Conservation (phyloP, 192 early-diverging fungal species). For the Coemansia sp. region DNA sequence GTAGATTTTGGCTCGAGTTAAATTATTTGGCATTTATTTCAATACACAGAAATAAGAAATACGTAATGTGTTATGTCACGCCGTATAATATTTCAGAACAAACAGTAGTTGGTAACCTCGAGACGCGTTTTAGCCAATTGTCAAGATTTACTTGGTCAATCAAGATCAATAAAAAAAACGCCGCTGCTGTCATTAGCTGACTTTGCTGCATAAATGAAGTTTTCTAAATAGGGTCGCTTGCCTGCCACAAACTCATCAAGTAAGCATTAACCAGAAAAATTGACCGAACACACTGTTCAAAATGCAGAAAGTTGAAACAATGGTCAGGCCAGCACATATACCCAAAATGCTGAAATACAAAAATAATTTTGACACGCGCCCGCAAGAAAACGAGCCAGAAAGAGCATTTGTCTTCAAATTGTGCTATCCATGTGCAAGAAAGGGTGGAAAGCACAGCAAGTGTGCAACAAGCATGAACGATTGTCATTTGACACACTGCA, state of each 20-base stretch:
- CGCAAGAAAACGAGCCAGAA: not conserved
- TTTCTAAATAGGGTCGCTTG: no score
- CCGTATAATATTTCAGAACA: no score
- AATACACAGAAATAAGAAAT: no score
- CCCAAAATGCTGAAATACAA: not conserved
- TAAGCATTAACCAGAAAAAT: not conserved
- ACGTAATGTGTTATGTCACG: no score
- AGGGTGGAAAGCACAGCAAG: not conserved
- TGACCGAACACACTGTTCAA: not conserved
- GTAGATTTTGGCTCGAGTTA: not conserved
- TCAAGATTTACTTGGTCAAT: no score
- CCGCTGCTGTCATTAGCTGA: no score
- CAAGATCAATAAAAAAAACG: no score
- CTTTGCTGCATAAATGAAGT: no score
- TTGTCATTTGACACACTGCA: slow-evolving; percentile 5
- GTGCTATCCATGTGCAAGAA: slow-evolving; percentile 3
- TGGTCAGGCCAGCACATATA: not conserved
- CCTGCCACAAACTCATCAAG: no score
- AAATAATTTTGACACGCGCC: not conserved
- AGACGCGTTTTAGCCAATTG: no score
- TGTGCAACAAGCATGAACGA: not conserved
- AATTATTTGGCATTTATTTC: no score
- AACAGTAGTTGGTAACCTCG: no score
- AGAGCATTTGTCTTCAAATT: not conserved
- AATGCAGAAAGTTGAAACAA: not conserved